phyloP scores from a whole-genome alignment of 768 basidiomycete species.

The Trametes cingulata region DNA sequence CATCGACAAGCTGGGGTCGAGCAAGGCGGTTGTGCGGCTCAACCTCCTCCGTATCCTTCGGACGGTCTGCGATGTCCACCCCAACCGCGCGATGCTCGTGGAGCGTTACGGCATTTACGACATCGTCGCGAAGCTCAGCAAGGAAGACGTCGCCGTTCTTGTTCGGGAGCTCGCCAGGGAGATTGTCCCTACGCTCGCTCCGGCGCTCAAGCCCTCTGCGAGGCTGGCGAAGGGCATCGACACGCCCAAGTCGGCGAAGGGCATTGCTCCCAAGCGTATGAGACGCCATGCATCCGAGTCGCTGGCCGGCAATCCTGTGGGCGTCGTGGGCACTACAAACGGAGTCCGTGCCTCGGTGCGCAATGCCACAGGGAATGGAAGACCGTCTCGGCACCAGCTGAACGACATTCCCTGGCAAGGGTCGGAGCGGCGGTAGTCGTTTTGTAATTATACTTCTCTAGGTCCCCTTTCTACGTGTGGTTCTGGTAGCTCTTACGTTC shows the following conservation, averaged over 20 bases:
- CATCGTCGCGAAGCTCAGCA: slow-evolving; percentile 78
- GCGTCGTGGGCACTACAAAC: slow-evolving; percentile 19
- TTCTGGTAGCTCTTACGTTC: slow-evolving; percentile 12
- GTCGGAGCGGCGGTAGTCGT: slow-evolving; percentile 15
- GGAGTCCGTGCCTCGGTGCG: slow-evolving; percentile 27
- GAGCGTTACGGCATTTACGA: slow-evolving; percentile 80
- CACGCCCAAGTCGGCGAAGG: slow-evolving; percentile 39
- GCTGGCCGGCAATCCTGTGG: slow-evolving; percentile 36
- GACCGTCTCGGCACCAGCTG: slow-evolving; percentile 51
- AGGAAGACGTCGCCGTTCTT: slow-evolving; percentile 87
- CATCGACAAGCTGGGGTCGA: slow-evolving; percentile 74
- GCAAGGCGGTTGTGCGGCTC: slow-evolving; percentile 87
- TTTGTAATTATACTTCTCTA: slow-evolving; percentile 9
- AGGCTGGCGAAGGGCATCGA: slow-evolving; percentile 38
- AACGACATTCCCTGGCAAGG: slow-evolving; percentile 66
- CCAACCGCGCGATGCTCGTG: slow-evolving; percentile 79
- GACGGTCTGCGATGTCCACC: slow-evolving; percentile 86
- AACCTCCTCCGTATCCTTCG: slow-evolving; percentile 85
- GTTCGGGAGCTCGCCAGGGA: slow-evolving; percentile 88
- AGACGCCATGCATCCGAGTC: slow-evolving; percentile 75
- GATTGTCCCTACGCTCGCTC: slow-evolving; percentile 75
- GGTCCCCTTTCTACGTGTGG: not conserved
- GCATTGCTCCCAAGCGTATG: slow-evolving; percentile 62
- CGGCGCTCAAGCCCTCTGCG: slow-evolving; percentile 59
- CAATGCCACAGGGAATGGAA: slow-evolving; percentile 37